Evolutionary conservation across 345 rosid species (phyloP).

Genomic region (Leavenworthia alabamica): DNA sequence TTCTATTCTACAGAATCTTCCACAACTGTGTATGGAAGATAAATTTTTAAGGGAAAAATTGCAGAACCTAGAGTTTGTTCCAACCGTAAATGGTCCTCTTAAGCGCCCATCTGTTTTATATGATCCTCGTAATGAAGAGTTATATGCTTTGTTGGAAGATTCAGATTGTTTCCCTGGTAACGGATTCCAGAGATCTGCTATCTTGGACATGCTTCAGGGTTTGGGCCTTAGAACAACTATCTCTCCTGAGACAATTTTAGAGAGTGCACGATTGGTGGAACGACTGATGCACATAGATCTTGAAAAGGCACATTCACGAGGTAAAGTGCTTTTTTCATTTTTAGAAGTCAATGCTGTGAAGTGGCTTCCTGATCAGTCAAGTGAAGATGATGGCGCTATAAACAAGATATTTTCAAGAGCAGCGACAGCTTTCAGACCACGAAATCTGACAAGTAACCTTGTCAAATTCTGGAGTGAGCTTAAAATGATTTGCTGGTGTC

Average conservation of each 20-base stretch:
- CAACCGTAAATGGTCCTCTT: conserved; percentile 53
- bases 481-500: conserved; percentile 90
- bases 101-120: conserved; percentile 62
- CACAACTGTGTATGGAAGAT: conserved; percentile 80
- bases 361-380: conserved; percentile 67
- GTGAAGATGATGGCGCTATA: conserved; percentile 58
- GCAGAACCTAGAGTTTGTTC: conserved; percentile 77
- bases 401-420: conserved; percentile 74
- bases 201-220: conserved; percentile 79
- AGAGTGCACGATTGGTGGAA: conserved; percentile 81
- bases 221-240: conserved; percentile 80
- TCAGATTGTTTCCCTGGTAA: conserved; percentile 70
- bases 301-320: conserved; percentile 63
- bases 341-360: conserved; percentile 84
- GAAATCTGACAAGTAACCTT: conserved; percentile 60
- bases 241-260: conserved; percentile 70
- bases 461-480: conserved; percentile 87
- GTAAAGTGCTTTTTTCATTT: conserved; percentile 80
- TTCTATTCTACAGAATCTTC: conserved; percentile 67
- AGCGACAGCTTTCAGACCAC: conserved; percentile 80
- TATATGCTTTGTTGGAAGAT: conserved; percentile 73
- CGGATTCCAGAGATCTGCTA: conserved; percentile 52
- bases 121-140: conserved; percentile 89
- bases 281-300: conserved; percentile 56
- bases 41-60: conserved; percentile 53